Evolutionary conservation across 176 grass and related monocot genomes (phyloP).

Genomic region (Alopecurus myosuroides): DNA sequence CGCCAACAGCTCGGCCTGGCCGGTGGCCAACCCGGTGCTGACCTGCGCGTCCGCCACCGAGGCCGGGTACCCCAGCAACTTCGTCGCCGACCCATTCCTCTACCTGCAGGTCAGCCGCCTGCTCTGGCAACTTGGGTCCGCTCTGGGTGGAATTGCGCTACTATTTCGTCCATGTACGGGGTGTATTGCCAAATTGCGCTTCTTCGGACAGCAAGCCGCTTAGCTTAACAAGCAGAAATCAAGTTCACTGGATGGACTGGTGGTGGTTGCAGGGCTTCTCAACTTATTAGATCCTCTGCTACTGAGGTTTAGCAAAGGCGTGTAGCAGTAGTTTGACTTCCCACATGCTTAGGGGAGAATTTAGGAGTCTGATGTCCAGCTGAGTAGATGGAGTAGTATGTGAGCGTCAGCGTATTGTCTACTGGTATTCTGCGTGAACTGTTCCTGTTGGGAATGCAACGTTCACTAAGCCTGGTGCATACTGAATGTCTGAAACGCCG

Average conservation of each 20-base stretch:
- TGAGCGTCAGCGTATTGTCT: background rate
- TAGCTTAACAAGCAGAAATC: background rate
- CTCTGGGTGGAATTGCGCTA: background rate
- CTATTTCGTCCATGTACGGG: background rate
- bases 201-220: background rate
- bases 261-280: background rate
- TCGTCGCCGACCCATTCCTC: slow-evolving; percentile 93
- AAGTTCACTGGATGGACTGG: background rate
- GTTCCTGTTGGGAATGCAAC: background rate
- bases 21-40: slow-evolving; percentile 87
- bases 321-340: background rate
- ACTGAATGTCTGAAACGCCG: background rate
- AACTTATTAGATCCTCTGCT: background rate
- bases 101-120: slow-evolving; percentile 55
- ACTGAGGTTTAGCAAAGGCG: background rate
- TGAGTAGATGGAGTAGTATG: background rate
- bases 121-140: background rate
- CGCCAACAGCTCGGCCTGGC: slow-evolving; percentile 94
- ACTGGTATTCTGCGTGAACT: background rate
- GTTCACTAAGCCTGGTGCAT: background rate
- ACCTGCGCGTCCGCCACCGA: slow-evolving; percentile 67
- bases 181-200: background rate
- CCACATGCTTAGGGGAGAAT: background rate
- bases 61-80: slow-evolving; percentile 84
- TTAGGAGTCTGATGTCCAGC: background rate